These are phyloP conservation scores for Alternaria arbusti DNA, from an alignment of 2,329 filamentous ascomycete genomes.

Conservation along the genomic window DNA sequence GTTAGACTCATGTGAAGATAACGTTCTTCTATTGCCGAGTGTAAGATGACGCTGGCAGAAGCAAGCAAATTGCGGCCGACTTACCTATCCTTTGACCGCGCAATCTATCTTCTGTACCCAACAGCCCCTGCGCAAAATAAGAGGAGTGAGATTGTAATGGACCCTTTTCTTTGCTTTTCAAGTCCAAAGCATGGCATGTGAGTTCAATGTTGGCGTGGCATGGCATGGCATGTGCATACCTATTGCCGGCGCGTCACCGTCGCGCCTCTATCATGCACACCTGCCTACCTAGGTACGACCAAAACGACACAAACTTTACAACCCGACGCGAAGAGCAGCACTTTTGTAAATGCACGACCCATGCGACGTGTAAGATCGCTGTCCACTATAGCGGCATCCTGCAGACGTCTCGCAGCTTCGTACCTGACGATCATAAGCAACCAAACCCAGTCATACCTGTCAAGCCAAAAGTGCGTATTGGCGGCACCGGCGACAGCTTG, in stretches of 20 bases:
- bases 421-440: conserved; percentile 29
- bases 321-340: neutral
- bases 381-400: neutral
- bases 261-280: neutral
- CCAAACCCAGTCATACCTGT: conserved; percentile 19
- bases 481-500: conserved; percentile 18
- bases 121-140: neutral
- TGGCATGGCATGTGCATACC: neutral
- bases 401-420: neutral
- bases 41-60: neutral
- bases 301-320: neutral
- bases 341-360: neutral
- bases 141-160: neutral
- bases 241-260: neutral
- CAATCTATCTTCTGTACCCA: neutral
- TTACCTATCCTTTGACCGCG: neutral
- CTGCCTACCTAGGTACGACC: neutral
- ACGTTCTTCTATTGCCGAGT: neutral
- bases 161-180: neutral
- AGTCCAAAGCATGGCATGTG: neutral
- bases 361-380: neutral
- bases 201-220: neutral
- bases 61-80: neutral
- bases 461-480: conserved; percentile 8
- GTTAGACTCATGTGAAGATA: neutral